Base-by-base conservation (phyloP, 495 filamentous ascomycete species). In the Tuber aestivum region DNA sequence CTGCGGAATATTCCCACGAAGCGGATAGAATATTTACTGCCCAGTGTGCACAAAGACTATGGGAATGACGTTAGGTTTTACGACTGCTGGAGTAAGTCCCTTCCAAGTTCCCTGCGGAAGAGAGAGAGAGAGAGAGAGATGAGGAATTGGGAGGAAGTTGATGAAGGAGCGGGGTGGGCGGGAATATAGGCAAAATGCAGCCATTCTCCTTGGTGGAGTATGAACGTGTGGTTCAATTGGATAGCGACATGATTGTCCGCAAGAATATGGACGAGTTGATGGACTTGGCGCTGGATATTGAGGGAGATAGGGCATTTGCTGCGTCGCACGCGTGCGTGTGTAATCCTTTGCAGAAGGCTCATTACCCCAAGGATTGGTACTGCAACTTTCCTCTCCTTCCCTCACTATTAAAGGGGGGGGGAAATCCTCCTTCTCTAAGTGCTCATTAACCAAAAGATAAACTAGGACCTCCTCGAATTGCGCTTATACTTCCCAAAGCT, bases 181-280 rank as follows among this genome's bases (percentile, higher is more conserved):
- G 48, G 8, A n/a, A 27, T 68, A 23, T 48, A 82, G 80, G 74
- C 73, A 96, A 96, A 84, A 87, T 96, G n/a, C 89, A 89, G 23
- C 88, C 90, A 1, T 96, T 95, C 81, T 88, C 88, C 20, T 86
- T 95, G 12, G 84, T 84, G 20, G 88, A 92, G 77, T 95, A 92
- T 84, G 88, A 91, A 7, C 87, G 92, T 21, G 87, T 96, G 35
- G 89, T 94, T 27, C 89, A 91, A 82, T 87, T 96, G n/a, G 93
- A 96, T 83, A 90, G 90, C 79, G 93, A 96, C 83, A 96, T 95
- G 93, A 80, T 95, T 35, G 88, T 92, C 7, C 84, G 89, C 72
- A 84, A 86, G 74, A 94, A 94, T 82, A 95, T 96, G 91, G 93
- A 96, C 81, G 93, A 94, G 83, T 84, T 96, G 72, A 94, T 95